Percentiles rank a stretch among this genome's conserved stretches.
These are phyloP conservation scores for Globisporangium camurandrum DNA, from an alignment of 352 stramenopile species.

Conservation along the genomic window DNA sequence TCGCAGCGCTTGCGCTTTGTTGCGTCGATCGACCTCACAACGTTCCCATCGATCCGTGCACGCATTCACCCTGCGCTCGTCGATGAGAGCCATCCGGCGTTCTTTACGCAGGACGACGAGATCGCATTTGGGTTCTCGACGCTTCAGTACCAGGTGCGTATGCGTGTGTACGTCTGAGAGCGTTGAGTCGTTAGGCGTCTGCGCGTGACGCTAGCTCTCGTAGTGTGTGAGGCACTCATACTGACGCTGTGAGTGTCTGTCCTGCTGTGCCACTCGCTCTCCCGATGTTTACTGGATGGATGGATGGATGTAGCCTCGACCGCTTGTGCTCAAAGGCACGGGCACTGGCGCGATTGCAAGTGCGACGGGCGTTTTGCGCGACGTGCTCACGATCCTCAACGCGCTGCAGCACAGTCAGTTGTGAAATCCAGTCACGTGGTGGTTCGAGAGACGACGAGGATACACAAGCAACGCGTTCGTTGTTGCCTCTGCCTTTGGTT, in stretches of 20 bases:
- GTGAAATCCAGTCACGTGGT: background rate
- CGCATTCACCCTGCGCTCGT: slow-evolving; percentile 46
- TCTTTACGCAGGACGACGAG: slow-evolving; percentile 57
- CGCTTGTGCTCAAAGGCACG: slow-evolving; percentile 62
- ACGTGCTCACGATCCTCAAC: slow-evolving; percentile 70
- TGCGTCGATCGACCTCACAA: slow-evolving; percentile 50
- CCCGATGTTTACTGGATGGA: too few relatives aligned
- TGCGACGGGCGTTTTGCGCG: slow-evolving; percentile 64
- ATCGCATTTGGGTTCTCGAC: slow-evolving; percentile 67
- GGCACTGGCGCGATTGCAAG: slow-evolving; percentile 52
- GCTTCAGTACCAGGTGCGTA: slow-evolving; percentile 45
- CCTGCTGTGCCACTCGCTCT: too few relatives aligned
- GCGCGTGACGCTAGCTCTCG: too few relatives aligned
- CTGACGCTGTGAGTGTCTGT: background rate
- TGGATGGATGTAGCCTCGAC: slow-evolving; percentile 23
- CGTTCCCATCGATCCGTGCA: slow-evolving; percentile 39
- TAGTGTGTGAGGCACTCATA: too few relatives aligned
- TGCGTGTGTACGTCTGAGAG: too few relatives aligned
- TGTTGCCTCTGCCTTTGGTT: too few relatives aligned
- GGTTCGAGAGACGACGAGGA: too few relatives aligned
- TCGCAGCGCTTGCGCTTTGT: slow-evolving; percentile 59
- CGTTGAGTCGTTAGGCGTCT: too few relatives aligned
- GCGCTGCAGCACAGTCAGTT: slow-evolving; percentile 48
- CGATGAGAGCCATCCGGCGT: slow-evolving; percentile 54
- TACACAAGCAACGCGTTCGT: too few relatives aligned